A percentile compares a stretch with the other conserved stretches of the same genome.
Conservation (phyloP, 2,329 filamentous ascomycete species). For the Hysterium pulicare region DNA sequence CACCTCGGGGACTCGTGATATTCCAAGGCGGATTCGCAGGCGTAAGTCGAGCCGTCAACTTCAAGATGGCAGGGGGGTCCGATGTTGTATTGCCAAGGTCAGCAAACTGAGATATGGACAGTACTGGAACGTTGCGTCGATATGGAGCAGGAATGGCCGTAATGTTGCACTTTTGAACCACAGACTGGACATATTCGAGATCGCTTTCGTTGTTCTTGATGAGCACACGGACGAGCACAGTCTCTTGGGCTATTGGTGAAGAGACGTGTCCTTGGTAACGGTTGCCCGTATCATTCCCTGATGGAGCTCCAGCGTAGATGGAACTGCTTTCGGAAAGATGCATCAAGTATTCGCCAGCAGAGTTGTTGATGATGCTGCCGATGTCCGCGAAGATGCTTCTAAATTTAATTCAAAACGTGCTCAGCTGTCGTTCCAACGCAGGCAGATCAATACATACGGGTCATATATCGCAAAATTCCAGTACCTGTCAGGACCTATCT, state of each 20-base stretch:
- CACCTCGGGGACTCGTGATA: background rate
- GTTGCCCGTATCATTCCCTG: background rate
- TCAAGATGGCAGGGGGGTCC: background rate
- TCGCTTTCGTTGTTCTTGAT: background rate
- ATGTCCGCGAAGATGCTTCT: background rate
- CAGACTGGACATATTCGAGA: background rate
- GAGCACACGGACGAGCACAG: background rate
- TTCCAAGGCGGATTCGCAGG: background rate
- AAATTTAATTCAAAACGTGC: background rate
- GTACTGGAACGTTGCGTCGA: background rate
- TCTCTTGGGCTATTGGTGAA: background rate
- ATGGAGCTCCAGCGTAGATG: no score
- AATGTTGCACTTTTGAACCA: background rate
- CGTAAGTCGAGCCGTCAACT: background rate
- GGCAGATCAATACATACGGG: background rate
- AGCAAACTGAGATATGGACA: background rate
- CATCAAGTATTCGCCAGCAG: background rate
- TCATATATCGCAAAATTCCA: background rate
- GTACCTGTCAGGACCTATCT: background rate
- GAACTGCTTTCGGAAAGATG: background rate
- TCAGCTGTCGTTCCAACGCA: background rate
- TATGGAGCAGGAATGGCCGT: background rate
- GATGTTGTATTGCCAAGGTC: background rate
- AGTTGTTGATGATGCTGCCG: background rate
- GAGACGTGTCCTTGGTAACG: background rate